Conservation (phyloP, 192 early-diverging fungal genomes). For the Backusella tarrabulga region DNA sequence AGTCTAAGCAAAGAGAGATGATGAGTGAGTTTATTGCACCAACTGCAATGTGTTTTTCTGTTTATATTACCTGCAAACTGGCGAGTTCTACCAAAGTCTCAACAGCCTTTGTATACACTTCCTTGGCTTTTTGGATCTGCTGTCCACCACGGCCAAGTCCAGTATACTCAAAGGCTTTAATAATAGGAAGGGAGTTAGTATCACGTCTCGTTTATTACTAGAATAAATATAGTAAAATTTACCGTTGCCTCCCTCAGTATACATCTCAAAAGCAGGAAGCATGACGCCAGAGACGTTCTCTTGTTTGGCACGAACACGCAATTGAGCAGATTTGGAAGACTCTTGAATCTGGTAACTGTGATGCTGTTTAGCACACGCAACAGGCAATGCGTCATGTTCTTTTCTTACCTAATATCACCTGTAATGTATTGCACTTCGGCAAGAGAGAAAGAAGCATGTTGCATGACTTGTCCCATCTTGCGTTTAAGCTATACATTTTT, state of each 20-base stretch:
- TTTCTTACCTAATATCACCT: constrained; percentile 85
- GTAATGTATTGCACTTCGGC: constrained; percentile 97
- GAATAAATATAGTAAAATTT: background rate
- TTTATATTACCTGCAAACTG: constrained; percentile 79
- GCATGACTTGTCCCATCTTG: constrained; percentile 99
- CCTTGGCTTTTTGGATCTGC: constrained; percentile 92
- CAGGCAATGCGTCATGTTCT: background rate
- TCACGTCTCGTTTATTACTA: background rate
- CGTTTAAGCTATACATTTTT: constrained; percentile 71
- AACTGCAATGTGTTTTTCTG: too few species aligned
- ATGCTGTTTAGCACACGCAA: background rate
- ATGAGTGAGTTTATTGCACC: too few species aligned
- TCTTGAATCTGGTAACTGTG: constrained; percentile 93
- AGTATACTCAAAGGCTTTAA: constrained; percentile 89
- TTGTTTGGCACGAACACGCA: constrained; percentile 86
- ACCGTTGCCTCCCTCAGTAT: constrained; percentile 89
- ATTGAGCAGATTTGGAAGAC: constrained; percentile 86
- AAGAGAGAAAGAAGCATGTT: constrained; percentile 95
- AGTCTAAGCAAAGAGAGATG: constrained; percentile 55
- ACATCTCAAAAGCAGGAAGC: constrained; percentile 90
- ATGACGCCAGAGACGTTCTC: constrained; percentile 99
- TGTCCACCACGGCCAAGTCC: constrained; percentile 98
- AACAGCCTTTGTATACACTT: constrained; percentile 92
- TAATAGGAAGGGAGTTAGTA: background rate
- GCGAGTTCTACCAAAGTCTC: constrained; percentile 96